Evolutionary conservation across 257 asterid genomes (phyloP).

Genomic region (Ajuga chamaepitys): DNA sequence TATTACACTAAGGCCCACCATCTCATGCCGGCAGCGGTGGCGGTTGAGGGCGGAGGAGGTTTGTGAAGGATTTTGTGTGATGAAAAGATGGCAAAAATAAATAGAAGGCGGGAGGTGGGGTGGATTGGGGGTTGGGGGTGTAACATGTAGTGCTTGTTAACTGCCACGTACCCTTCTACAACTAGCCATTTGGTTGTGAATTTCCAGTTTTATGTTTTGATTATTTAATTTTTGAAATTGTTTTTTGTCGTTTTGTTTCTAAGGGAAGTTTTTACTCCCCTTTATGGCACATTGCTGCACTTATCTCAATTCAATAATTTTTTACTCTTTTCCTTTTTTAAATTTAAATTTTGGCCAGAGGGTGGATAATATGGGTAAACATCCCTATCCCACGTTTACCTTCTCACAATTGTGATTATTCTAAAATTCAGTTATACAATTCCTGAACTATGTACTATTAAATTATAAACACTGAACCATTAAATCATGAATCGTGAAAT

Average conservation of each 20-base stretch:
- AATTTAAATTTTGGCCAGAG: too few relatives aligned
- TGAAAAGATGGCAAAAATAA: slow-evolving; percentile 17
- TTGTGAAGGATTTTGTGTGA: not conserved
- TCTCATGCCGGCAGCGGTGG: slow-evolving; percentile 32
- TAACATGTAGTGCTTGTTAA: slow-evolving; percentile 41
- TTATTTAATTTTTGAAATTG: not conserved
- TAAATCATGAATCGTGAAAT: too few relatives aligned
- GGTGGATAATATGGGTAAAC: too few relatives aligned
- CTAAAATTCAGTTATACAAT: too few relatives aligned
- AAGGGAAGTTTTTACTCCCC: slow-evolving; percentile 12
- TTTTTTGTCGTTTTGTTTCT: slow-evolving; percentile 29
- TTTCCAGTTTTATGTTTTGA: not conserved
- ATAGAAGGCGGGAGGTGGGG: slow-evolving; percentile 15
- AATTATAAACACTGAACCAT: too few relatives aligned
- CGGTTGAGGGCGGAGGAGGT: slow-evolving; percentile 3
- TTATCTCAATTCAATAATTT: not conserved
- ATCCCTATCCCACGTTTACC: too few relatives aligned
- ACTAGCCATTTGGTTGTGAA: slow-evolving; percentile 24
- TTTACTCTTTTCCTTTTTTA: not conserved
- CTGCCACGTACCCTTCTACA: slow-evolving; percentile 55
- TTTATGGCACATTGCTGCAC: slow-evolving; percentile 23
- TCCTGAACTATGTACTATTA: too few relatives aligned
- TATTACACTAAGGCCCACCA: slow-evolving; percentile 90
- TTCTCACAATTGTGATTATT: too few relatives aligned
- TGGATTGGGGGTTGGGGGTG: slow-evolving; percentile 19